These are phyloP conservation scores for Carex kokanica DNA, from an alignment of 176 grass and related monocot species.

Conservation along the genomic window DNA sequence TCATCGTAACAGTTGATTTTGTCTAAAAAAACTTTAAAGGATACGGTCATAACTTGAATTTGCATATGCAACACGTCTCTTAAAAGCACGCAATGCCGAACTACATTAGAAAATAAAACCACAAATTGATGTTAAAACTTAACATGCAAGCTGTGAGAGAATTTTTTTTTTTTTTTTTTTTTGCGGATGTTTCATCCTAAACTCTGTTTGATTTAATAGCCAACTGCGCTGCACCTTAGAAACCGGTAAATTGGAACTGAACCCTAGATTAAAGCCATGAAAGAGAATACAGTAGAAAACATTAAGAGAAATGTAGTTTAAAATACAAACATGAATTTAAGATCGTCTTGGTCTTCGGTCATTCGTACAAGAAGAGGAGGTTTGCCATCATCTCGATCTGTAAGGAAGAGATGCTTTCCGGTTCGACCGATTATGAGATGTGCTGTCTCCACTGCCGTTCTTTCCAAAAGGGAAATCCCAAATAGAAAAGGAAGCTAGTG, in stretches of 20 bases:
- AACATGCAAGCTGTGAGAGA: not conserved
- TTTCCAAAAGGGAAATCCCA: conserved; percentile 72
- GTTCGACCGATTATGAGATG: conserved; percentile 92
- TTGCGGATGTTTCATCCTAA: not conserved
- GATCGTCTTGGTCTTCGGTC: conserved; percentile 73
- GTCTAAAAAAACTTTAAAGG: conserved; percentile 31
- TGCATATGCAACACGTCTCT: conserved; percentile 69
- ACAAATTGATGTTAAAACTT: not conserved
- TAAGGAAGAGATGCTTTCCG: conserved; percentile 90
- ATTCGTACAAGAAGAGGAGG: conserved; percentile 79
- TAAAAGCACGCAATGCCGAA: conserved; percentile 79
- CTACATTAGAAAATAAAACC: conserved; percentile 40
- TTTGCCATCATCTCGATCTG: conserved; percentile 64
- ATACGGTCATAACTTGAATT: conserved; percentile 94
- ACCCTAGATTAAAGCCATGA: not conserved
- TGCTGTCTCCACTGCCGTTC: conserved; percentile 52
- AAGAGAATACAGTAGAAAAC: not conserved
- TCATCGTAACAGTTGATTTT: not conserved
- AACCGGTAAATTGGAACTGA: not conserved
- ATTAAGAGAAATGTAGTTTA: not conserved
- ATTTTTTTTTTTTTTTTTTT: not conserved
- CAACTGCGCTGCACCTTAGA: not conserved
- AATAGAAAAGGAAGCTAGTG: conserved; percentile 85
- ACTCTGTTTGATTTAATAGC: not conserved
- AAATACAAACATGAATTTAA: conserved; percentile 73